Percentiles rank a stretch among this genome's conserved stretches.
phyloP scores from a whole-genome alignment of 2,329 filamentous ascomycete species.

The Fusarium sp. region DNA sequence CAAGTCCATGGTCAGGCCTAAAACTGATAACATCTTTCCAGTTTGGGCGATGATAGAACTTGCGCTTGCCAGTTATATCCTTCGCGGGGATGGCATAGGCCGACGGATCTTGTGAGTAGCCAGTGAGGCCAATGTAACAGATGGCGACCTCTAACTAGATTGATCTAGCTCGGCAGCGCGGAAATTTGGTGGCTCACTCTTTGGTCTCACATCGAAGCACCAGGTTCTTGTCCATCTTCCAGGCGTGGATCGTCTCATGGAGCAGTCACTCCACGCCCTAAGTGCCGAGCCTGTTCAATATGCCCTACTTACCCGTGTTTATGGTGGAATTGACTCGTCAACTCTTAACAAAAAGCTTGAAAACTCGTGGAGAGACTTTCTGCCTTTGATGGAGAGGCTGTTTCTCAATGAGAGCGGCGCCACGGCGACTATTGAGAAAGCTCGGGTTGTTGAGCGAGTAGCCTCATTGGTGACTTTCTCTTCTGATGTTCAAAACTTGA shows the following conservation, averaged over 20 bases:
- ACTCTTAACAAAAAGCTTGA: neutral
- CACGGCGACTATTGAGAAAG: constrained; percentile 30
- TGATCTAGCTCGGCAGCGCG: constrained; percentile 11
- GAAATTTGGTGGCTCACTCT: constrained; percentile 30
- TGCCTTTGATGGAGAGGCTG: constrained; percentile 21
- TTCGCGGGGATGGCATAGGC: constrained; percentile 17
- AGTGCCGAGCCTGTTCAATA: constrained; percentile 12
- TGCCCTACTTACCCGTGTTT: constrained; percentile 25
- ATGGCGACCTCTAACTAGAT: neutral
- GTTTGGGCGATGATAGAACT: constrained; percentile 25
- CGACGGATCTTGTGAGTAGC: constrained; percentile 26
- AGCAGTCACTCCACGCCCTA: constrained; percentile 26
- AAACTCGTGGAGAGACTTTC: neutral
- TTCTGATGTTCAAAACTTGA: constrained; percentile 8
- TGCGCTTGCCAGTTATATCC: constrained; percentile 18
- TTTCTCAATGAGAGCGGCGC: constrained; percentile 38
- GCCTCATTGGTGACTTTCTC: constrained; percentile 32
- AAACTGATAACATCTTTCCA: neutral
- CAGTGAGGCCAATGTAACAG: neutral
- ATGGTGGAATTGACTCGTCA: neutral
- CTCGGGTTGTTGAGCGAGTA: constrained; percentile 17
- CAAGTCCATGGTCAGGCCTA: neutral
- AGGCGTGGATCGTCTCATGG: constrained; percentile 27
- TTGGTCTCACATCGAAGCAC: constrained; percentile 33
- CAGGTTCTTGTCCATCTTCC: constrained; percentile 30